Base-by-base conservation (phyloP, 441 rosid species). In the Codiaeum variegatum region DNA sequence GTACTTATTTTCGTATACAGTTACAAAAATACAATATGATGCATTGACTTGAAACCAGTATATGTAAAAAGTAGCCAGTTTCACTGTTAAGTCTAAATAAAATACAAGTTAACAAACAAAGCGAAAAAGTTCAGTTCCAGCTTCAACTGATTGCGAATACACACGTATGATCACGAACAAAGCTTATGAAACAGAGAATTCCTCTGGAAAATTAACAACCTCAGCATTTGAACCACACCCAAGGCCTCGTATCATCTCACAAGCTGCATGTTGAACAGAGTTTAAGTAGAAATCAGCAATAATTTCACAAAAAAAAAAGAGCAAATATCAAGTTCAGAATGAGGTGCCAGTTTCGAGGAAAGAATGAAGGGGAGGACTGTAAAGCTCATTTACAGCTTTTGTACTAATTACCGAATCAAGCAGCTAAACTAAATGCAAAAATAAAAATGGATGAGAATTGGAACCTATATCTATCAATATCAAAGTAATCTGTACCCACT, bases 201-300 rank as follows among this genome's bases (percentile, higher is more conserved):
- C 31, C 70, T 49, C 7, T 19, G 38, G 24, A 19, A 19, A 21
- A 10, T 26, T 47, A 6, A 18, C 47, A 24, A 13, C 47, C 13
- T n/a, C 23, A 19, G 69, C 55, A 42, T 26, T 47, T 65, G 54
- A 46, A 8, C 49, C 62, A 23, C 42, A 3, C 0, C 13, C 47
- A 38, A 38, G 38, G 47, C 63, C 32, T n/a, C 11, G 28, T 36
- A 55, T 32, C 13, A 32, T 36, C 16, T 36, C 46, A 8, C 18
- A 69, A 56, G 4, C 73, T 68, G 72, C 72, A n/a, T 51, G 18
- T 11, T 55, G 24, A 69, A 69, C 34, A 36, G 55, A 66, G 19
- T 47, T 26, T 4, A 49, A 49, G 26, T 21, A 47, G 19, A 66
- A 9, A 49, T 47, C 70, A 66, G 70, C 42, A 19, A 47, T n/a